phyloP scores from a whole-genome alignment of 108 stramenopile genomes.

The Hondaea fermentalgiana region DNA sequence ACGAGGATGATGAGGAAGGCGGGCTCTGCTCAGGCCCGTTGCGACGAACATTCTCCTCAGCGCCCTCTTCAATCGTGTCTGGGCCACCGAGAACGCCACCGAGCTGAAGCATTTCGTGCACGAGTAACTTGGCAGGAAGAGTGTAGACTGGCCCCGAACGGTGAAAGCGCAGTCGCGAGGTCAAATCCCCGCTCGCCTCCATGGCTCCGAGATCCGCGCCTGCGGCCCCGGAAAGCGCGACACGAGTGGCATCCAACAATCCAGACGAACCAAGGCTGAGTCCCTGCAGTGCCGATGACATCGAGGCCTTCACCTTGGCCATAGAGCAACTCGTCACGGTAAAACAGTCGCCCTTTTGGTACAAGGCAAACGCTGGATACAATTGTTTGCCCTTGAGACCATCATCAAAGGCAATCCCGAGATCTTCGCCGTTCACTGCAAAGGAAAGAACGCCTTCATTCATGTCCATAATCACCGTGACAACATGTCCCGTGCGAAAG shows the following conservation, averaged over 20 bases:
- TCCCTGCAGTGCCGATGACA: no score
- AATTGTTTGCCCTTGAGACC: conserved; percentile 31
- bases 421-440: conserved; percentile 34
- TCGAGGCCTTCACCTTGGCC: neutral
- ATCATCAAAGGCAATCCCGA: conserved; percentile 44
- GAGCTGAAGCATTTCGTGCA: neutral
- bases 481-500: conserved; percentile 33
- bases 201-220: neutral
- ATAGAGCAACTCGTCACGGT: neutral
- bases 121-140: neutral
- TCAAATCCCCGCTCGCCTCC: neutral
- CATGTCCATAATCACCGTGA: conserved; percentile 37
- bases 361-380: conserved; percentile 47
- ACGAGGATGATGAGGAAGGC: no score
- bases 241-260: no score
- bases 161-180: neutral
- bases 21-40: no score
- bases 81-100: neutral
- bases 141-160: neutral
- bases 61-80: no score
- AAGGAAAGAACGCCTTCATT: conserved; percentile 34
- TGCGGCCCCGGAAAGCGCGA: neutral
- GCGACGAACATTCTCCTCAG: no score
- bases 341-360: conserved; percentile 39
- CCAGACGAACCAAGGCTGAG: no score